phyloP scores from a whole-genome alignment of 352 stramenopile genomes.

The Halophytophthora polymorphica region DNA sequence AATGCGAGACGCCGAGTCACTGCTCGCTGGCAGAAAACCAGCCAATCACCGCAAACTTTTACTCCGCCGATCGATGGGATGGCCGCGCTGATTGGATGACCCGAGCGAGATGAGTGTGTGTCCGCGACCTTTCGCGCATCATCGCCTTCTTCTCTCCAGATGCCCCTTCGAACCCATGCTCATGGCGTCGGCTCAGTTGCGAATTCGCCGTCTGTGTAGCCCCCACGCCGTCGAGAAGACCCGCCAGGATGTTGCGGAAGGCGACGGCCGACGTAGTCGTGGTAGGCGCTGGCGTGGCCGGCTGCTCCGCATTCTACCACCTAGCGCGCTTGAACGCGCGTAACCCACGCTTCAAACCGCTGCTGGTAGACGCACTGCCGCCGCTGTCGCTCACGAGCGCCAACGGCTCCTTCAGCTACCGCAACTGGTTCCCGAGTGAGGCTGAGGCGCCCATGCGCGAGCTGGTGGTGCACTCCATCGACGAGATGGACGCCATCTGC shows the following conservation, averaged over 20 bases:
- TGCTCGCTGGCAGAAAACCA: too few species aligned
- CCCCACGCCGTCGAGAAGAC: background rate
- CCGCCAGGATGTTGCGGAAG: conserved; percentile 37
- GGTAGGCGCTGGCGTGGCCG: conserved; percentile 66
- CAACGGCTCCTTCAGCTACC: conserved; percentile 80
- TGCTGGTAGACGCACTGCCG: conserved; percentile 65
- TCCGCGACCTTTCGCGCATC: too few species aligned
- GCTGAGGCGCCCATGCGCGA: conserved; percentile 62
- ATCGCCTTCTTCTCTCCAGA: too few species aligned
- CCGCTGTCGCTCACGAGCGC: conserved; percentile 72
- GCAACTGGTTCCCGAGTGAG: conserved; percentile 79
- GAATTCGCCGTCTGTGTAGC: conserved; percentile 8
- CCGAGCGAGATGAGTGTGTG: too few species aligned
- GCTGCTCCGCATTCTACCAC: conserved; percentile 79
- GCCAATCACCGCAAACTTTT: too few species aligned
- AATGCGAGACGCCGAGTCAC: too few species aligned
- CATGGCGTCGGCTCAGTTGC: conserved; percentile 9
- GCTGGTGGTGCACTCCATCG: conserved; percentile 69
- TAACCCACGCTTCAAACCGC: conserved; percentile 60
- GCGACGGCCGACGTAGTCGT: conserved; percentile 62
- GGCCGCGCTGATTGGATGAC: too few species aligned
- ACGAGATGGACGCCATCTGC: conserved; percentile 69
- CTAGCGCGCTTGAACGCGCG: conserved; percentile 60
- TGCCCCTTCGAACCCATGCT: too few species aligned
- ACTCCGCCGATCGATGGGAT: too few species aligned